Conservation (phyloP, 805 yeast genomes). For the Clavispora vitiphila region DNA sequence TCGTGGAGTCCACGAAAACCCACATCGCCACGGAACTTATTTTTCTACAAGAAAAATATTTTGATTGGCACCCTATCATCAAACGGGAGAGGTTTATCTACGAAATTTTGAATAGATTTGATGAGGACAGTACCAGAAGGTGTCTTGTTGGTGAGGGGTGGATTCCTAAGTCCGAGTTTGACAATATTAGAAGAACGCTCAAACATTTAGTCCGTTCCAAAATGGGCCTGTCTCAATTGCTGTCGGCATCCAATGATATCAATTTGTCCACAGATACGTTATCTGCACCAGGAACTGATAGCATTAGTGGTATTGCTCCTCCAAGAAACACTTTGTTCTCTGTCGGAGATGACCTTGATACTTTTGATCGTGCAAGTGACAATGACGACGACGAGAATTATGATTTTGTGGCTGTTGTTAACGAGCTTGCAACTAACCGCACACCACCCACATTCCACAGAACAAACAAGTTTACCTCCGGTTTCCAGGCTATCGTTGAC, state of each 20-base stretch:
- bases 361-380: slow-evolving; percentile 21
- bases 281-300: slow-evolving; percentile 10
- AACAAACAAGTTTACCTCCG: slow-evolving; percentile 63
- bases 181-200: slow-evolving; percentile 30
- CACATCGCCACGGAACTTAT: slow-evolving; percentile 36
- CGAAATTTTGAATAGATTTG: slow-evolving; percentile 58
- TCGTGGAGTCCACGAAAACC: slow-evolving; percentile 29
- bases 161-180: slow-evolving; percentile 57
- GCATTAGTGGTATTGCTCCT: not conserved
- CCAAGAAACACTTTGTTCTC: slow-evolving; percentile 9
- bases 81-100: slow-evolving; percentile 56
- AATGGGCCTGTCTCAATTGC: slow-evolving; percentile 4
- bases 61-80: slow-evolving; percentile 30
- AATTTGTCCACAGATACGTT: slow-evolving; percentile 14
- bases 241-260: slow-evolving; percentile 7
- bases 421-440: slow-evolving; percentile 58
- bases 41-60: slow-evolving; percentile 30
- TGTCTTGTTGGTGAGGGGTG: slow-evolving; percentile 71
- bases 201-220: slow-evolving; percentile 40
- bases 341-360: slow-evolving; percentile 5
- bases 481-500: slow-evolving; percentile 66
- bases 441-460: slow-evolving; percentile 71
- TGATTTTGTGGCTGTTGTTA: slow-evolving; percentile 37
- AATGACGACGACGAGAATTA: slow-evolving; percentile 14
- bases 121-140: slow-evolving; percentile 61